These are phyloP conservation scores for Hemisphaericaspora subhashii DNA, from an alignment of 1,139 yeast genomes.

Conservation along the genomic window DNA sequence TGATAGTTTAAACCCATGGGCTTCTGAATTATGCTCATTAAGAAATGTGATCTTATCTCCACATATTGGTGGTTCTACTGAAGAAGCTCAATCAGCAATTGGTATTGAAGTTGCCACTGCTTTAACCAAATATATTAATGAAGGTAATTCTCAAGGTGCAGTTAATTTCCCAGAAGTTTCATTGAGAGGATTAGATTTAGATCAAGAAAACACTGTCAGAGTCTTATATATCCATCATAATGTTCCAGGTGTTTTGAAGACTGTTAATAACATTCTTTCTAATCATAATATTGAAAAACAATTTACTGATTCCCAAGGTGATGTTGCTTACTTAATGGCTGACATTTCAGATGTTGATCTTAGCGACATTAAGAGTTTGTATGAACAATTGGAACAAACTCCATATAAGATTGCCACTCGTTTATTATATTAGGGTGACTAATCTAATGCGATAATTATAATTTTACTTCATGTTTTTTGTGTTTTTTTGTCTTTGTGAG, in stretches of 20 bases:
- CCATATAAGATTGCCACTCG: slow-evolving; percentile 92
- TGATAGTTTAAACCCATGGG: slow-evolving; percentile 76
- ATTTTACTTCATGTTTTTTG: neutral
- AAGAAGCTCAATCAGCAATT: slow-evolving; percentile 97
- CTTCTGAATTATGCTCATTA: slow-evolving; percentile 75
- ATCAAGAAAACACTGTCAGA: slow-evolving; percentile 86
- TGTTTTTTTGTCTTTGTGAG: neutral
- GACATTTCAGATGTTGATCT: slow-evolving; percentile 87
- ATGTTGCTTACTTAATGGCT: slow-evolving; percentile 96
- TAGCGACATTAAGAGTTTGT: slow-evolving; percentile 79
- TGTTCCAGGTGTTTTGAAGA: slow-evolving; percentile 98
- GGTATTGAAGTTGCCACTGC: slow-evolving; percentile 93
- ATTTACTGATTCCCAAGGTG: slow-evolving; percentile 94
- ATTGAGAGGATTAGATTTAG: slow-evolving; percentile 83
- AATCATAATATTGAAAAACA: slow-evolving; percentile 97
- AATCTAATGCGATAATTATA: neutral
- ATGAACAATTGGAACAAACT: slow-evolving; percentile 85
- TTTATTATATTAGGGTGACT: slow-evolving; percentile 63
- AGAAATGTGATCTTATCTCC: slow-evolving; percentile 93
- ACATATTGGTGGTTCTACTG: slow-evolving; percentile 98
- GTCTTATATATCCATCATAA: slow-evolving; percentile 95
- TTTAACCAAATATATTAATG: slow-evolving; percentile 87
- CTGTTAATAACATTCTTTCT: slow-evolving; percentile 93
- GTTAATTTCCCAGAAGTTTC: slow-evolving; percentile 99
- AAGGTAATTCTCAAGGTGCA: slow-evolving; percentile 94